Conservation (phyloP, 768 basidiomycete genomes). For the Hygrocybe coccinea region DNA sequence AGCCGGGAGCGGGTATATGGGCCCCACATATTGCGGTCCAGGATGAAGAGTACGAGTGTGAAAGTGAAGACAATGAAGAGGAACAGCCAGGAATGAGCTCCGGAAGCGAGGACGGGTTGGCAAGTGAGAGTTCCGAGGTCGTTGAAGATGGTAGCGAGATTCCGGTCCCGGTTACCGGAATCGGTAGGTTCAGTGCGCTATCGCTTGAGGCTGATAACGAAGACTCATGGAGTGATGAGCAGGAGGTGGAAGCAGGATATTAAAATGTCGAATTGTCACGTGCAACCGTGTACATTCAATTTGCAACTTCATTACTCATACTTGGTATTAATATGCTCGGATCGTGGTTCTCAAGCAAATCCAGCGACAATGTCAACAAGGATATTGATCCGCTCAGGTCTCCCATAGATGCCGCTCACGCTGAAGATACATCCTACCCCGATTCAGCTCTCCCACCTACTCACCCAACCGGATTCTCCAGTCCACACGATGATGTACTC, state of each 20-base stretch:
- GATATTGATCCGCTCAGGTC: background rate
- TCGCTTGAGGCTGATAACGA: constrained; percentile 32
- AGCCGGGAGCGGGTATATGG: constrained; percentile 52
- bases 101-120: constrained; percentile 18
- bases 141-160: constrained; percentile 25
- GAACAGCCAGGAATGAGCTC: constrained; percentile 18
- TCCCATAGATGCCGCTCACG: background rate
- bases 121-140: constrained; percentile 20
- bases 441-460: background rate
- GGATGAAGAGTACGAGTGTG: constrained; percentile 31
- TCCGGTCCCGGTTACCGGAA: constrained; percentile 3
- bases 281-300: constrained; percentile 1
- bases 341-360: constrained; percentile 1
- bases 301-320: background rate
- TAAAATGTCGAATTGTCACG: too few species aligned
- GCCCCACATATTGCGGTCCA: constrained; percentile 36
- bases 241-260: too few species aligned
- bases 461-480: constrained; percentile 17
- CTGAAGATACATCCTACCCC: background rate
- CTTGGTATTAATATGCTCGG: background rate
- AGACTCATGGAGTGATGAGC: too few species aligned
- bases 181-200: constrained; percentile 41
- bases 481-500: constrained; percentile 63
- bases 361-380: background rate
- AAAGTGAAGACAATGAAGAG: constrained; percentile 27